Evolutionary conservation across 2,329 filamentous ascomycete genomes (phyloP).

Genomic region (Sporothrix luriei): DNA sequence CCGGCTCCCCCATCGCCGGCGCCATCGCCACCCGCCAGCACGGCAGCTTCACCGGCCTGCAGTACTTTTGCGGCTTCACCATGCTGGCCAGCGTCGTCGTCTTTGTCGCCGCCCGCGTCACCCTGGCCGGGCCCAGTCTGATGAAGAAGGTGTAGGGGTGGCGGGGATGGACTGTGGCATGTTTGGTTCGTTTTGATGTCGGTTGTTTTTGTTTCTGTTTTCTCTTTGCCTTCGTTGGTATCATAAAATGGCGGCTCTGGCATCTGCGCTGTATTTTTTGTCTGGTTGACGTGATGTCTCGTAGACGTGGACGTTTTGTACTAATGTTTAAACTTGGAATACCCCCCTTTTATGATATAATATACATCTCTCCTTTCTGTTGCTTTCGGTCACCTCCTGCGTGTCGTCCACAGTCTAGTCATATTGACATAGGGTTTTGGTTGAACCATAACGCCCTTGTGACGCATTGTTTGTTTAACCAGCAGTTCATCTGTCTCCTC

Average conservation of each 20-base stretch:
- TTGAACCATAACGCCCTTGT: no score
- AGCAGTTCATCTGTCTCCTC: no score
- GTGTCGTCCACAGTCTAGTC: no score
- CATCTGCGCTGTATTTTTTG: neutral
- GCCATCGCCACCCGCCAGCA: conserved; percentile 49
- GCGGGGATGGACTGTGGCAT: neutral
- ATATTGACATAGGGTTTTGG: no score
- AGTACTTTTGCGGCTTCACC: conserved; percentile 59
- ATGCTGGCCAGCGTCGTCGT: conserved; percentile 40
- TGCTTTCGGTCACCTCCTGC: neutral
- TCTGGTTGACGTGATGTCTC: neutral
- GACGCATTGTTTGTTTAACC: no score
- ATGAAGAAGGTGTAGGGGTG: conserved; percentile 38
- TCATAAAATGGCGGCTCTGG: neutral
- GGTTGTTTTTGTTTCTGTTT: neutral
- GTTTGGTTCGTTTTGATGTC: no score
- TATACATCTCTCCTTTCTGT: neutral
- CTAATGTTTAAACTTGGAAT: neutral
- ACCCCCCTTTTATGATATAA: neutral
- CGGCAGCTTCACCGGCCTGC: conserved; percentile 54
- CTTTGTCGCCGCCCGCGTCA: conserved; percentile 38
- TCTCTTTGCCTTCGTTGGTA: neutral
- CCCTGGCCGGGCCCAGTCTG: conserved; percentile 39
- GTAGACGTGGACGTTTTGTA: neutral
- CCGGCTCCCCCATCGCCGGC: conserved; percentile 61